Conservation (phyloP, 1,139 yeast genomes). For the Nakaseomyces bracarensis region DNA sequence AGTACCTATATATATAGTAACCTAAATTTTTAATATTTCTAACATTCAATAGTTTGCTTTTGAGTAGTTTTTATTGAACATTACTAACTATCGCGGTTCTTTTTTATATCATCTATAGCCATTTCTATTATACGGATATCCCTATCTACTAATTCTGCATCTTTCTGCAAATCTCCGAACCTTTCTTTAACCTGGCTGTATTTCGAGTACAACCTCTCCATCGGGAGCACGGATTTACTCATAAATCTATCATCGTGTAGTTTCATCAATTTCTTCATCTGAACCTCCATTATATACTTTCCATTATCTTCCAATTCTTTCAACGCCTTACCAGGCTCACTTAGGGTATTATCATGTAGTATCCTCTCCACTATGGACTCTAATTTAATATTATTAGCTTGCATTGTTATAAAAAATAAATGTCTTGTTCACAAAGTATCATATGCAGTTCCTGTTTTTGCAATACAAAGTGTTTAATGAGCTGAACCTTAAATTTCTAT, state of each 20-base stretch:
- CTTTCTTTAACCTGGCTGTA: constrained; percentile 12
- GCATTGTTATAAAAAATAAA: background rate
- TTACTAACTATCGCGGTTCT: constrained; percentile 12
- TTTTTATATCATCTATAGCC: constrained; percentile 25
- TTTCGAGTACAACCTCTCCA: constrained; percentile 18
- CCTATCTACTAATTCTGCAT: constrained; percentile 29
- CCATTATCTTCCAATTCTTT: constrained; percentile 26
- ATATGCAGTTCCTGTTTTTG: too few relatives aligned
- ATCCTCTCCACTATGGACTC: constrained; percentile 19
- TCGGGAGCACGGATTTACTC: constrained; percentile 20
- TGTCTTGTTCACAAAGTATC: too few relatives aligned
- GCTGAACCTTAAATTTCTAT: too few relatives aligned
- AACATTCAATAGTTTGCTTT: too few relatives aligned
- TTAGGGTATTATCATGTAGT: constrained; percentile 17
- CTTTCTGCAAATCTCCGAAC: constrained; percentile 18
- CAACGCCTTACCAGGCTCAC: constrained; percentile 21
- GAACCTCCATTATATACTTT: constrained; percentile 24
- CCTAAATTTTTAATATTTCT: too few relatives aligned
- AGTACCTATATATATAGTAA: too few relatives aligned
- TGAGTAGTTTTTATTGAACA: too few relatives aligned
- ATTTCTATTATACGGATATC: constrained; percentile 33
- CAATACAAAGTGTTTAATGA: too few relatives aligned
- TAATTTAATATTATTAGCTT: constrained; percentile 9
- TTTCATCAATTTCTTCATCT: constrained; percentile 23
- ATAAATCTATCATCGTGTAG: constrained; percentile 25